phyloP scores from a whole-genome alignment of 2,329 filamentous ascomycete species.

The Sporothrix pallida region DNA sequence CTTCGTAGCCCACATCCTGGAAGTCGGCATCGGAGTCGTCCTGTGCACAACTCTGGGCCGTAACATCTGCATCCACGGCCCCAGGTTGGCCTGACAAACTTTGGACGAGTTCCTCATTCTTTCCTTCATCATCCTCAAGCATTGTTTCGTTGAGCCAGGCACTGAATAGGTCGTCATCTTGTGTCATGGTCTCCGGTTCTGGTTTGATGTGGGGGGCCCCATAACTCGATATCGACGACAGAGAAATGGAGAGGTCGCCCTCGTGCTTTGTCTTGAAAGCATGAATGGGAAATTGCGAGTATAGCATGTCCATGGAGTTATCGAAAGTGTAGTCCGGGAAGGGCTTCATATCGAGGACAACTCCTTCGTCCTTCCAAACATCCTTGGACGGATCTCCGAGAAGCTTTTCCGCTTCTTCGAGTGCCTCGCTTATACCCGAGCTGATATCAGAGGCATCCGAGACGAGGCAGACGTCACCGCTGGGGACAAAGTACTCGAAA shows the following conservation, averaged over 20 bases:
- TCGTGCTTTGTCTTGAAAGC: not conserved
- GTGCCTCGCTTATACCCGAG: constrained; percentile 33
- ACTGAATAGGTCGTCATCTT: not conserved
- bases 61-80: not conserved
- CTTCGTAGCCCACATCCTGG: not conserved
- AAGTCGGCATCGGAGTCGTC: not conserved
- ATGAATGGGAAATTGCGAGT: not conserved
- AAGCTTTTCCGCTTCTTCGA: constrained; percentile 24
- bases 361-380: not conserved
- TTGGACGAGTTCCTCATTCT: not conserved
- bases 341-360: not conserved
- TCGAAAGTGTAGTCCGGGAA: not conserved
- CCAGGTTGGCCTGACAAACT: too few species aligned
- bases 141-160: not conserved
- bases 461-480: constrained; percentile 31
- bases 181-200: not conserved
- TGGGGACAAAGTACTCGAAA: constrained; percentile 24
- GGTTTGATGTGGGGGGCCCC: too few species aligned
- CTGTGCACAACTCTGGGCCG: too few species aligned
- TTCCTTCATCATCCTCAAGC: not conserved
- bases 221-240: not conserved
- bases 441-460: constrained; percentile 36
- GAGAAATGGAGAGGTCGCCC: not conserved
- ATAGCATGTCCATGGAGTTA: not conserved
- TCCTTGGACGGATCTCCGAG: not conserved